Base-by-base conservation (phyloP, 768 basidiomycete genomes). In the Tylopilus rubrobrunneus region DNA sequence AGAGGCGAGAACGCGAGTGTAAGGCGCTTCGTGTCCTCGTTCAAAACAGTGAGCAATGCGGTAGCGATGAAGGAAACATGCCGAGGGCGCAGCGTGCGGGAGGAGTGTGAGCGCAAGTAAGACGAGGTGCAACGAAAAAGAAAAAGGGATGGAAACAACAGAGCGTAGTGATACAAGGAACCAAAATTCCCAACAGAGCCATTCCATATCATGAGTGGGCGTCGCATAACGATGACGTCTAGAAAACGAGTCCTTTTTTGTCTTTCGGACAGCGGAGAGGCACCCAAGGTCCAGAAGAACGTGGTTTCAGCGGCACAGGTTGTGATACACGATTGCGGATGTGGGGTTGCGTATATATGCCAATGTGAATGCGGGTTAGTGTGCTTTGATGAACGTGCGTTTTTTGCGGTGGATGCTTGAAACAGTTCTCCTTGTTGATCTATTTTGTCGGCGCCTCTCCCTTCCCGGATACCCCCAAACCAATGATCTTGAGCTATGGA, bases 221-320 rank as follows among this genome's bases (percentile, higher is more conserved):
- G 58, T 40, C 51, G 19, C 41, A 49, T 45, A 41, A 48, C 27
- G 25, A 41, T 25, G 48, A 52, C 34, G 40, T 60, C 59, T 60
- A 60, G 44, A 51, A 27, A 36, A 51, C 5, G 7, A 15, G 19
- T 39, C 33, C 31, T 33, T 34, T 39, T 43, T 51, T 40, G 34
- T n/a, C 36, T 43, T 55, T 29, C 49, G 58, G 58, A 60, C 58
- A 60, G 59, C 58, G 17, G 58, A 39, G 59, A 56, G 57, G 39
- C 2, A 6, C 28, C 25, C 2, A 19, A 28, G 29, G 15, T 15
- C 17, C 11, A 34, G 7, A 23, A 21, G 37, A 52, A 39, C 23
- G 10, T 14, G 47, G 50, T 53, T 52, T 52, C 37, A 5, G 17
- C 12, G 21, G 47, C 40, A 27, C 21, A 41, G 45, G 23, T 44